These are phyloP conservation scores for Alternaria arborescens DNA, from an alignment of 2,329 filamentous ascomycete genomes.

Conservation along the genomic window DNA sequence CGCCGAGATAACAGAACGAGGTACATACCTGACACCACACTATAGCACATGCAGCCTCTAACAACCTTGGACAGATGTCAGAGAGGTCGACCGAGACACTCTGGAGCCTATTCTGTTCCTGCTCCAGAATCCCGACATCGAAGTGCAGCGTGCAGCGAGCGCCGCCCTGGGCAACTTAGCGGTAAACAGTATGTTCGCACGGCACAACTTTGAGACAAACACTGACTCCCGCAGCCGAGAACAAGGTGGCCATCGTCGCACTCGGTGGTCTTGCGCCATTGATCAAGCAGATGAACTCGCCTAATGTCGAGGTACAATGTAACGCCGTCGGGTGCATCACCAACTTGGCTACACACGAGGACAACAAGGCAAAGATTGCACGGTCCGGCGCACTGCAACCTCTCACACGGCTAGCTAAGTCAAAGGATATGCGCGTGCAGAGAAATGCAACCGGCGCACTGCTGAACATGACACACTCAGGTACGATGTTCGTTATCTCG, in stretches of 20 bases:
- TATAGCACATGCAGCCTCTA: conserved; percentile 19
- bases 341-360: conserved; percentile 96
- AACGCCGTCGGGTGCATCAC: conserved; percentile 99
- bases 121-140: conserved; percentile 92
- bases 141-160: conserved; percentile 95
- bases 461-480: conserved; percentile 99
- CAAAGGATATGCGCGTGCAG: conserved; percentile 98
- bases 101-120: conserved; percentile 96
- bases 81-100: conserved; percentile 93
- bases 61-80: conserved; percentile 73
- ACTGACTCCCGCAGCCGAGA: conserved; percentile 78
- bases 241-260: conserved; percentile 95
- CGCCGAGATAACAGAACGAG: conserved; percentile 97
- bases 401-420: conserved; percentile 90
- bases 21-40: conserved; percentile 59
- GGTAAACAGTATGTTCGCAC: conserved; percentile 78
- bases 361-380: conserved; percentile 99
- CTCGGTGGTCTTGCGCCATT: conserved; percentile 89
- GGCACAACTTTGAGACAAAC: conserved; percentile 6
- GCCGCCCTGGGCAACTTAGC: conserved; percentile 95
- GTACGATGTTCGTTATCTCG: conserved; percentile 58
- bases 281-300: conserved; percentile 97
- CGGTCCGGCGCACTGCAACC: conserved; percentile 91
- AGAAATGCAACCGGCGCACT: conserved; percentile 95
- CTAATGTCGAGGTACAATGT: conserved; percentile 98